A percentile compares a stretch with the other conserved stretches of the same genome.
Evolutionary conservation across 768 basidiomycete species (phyloP).

Genomic region (Strobilomyces confusus): DNA sequence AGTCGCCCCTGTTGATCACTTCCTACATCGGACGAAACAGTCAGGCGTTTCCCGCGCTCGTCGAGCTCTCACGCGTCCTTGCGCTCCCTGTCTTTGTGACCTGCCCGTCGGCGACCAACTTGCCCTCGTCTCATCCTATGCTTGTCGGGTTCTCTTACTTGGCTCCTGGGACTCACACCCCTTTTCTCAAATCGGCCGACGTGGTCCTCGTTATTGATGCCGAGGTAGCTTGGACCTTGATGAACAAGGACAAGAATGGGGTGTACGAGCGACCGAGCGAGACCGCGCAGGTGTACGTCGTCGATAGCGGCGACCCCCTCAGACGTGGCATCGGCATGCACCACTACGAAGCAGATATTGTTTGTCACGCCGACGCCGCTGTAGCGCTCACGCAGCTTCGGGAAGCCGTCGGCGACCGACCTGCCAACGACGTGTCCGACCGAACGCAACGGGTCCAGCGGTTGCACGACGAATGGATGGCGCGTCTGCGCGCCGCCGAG

Average conservation of each 20-base stretch:
- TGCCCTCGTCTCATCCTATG: conserved; percentile 56
- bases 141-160: conserved; percentile 54
- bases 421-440: conserved; percentile 10
- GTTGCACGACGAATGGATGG: conserved; percentile 27
- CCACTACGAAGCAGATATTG: conserved; percentile 51
- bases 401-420: conserved; percentile 14
- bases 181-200: conserved; percentile 51
- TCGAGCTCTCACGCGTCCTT: conserved; percentile 45
- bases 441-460: conserved; percentile 15
- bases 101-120: conserved; percentile 47
- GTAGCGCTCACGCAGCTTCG: conserved; percentile 48
- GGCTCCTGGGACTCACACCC: conserved; percentile 40
- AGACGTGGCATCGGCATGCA: conserved; percentile 46
- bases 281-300: conserved; percentile 26
- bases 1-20: conserved; percentile 53
- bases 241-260: conserved; percentile 35
- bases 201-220: conserved; percentile 62
- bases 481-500: conserved; percentile 32
- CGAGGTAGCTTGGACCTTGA: conserved; percentile 63
- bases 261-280: conserved; percentile 33
- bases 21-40: conserved; percentile 55
- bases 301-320: conserved; percentile 51
- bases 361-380: conserved; percentile 55
- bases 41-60: conserved; percentile 42
- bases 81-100: conserved; percentile 52